Evolutionary conservation across 2,329 filamentous ascomycete species (phyloP).

Genomic region (Talaromyces amestolkiae): DNA sequence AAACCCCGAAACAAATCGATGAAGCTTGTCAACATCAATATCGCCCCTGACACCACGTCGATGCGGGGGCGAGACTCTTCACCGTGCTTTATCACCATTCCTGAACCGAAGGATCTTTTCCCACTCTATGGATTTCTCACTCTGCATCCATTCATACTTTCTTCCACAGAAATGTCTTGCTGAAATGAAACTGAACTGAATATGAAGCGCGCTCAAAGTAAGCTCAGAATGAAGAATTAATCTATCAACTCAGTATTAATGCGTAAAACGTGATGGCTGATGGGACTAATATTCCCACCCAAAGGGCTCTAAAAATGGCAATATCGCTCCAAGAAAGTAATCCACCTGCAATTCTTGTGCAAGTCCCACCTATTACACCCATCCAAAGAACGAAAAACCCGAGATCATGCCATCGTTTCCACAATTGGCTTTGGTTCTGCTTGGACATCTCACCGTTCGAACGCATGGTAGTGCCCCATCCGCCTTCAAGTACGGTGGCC

Average conservation of each 20-base stretch:
- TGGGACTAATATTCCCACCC: constrained; percentile 21
- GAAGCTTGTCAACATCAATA: neutral
- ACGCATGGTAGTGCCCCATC: constrained; percentile 39
- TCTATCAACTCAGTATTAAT: constrained; percentile 19
- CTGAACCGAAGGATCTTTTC: neutral
- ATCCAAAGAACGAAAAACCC: constrained; percentile 34
- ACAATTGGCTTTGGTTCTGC: constrained; percentile 22
- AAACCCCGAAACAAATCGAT: neutral
- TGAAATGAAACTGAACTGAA: neutral
- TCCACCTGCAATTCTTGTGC: constrained; percentile 21
- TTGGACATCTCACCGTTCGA: constrained; percentile 29
- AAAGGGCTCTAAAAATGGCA: constrained; percentile 20
- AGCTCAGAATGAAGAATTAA: neutral
- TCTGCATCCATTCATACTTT: neutral
- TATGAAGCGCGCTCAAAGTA: no score
- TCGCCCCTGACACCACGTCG: neutral
- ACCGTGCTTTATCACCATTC: neutral
- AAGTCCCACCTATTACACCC: constrained; percentile 28
- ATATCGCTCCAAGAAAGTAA: constrained; percentile 21
- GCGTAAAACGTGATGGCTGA: constrained; percentile 23
- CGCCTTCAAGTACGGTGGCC: constrained; percentile 33
- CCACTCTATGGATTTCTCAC: neutral
- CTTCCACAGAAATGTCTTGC: neutral
- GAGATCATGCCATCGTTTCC: constrained; percentile 29
- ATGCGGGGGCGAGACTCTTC: neutral